Evolutionary conservation across 257 asterid species (phyloP).

Genomic region (Marsdenia floribunda): DNA sequence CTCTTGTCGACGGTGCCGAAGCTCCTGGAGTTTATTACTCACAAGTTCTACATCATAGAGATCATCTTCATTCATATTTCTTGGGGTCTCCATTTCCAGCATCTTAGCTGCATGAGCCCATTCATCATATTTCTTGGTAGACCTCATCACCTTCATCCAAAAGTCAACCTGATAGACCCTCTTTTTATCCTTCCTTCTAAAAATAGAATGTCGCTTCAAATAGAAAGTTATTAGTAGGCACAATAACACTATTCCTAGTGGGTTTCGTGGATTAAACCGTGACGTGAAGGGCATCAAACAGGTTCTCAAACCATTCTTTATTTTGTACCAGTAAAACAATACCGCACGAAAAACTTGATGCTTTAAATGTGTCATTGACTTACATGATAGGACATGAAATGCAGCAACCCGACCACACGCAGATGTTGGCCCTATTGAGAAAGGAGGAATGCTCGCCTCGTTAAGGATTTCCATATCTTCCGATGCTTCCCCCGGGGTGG

Average conservation of each 20-base stretch:
- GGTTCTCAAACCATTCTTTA: constrained; percentile 29
- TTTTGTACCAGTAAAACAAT: constrained; percentile 32
- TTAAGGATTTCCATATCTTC: constrained; percentile 75
- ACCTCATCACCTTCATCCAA: constrained; percentile 93
- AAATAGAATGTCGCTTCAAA: constrained; percentile 69
- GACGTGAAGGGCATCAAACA: constrained; percentile 56
- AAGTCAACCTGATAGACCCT: constrained; percentile 85
- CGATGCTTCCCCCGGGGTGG: neutral
- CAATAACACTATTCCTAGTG: constrained; percentile 81
- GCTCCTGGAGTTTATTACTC: constrained; percentile 76
- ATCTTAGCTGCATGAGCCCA: constrained; percentile 98
- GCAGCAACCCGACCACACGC: constrained; percentile 79
- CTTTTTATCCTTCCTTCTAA: constrained; percentile 65
- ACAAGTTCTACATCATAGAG: constrained; percentile 90
- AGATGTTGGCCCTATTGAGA: constrained; percentile 82
- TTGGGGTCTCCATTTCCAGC: constrained; percentile 72
- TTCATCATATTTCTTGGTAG: constrained; percentile 89
- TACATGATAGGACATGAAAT: constrained; percentile 76
- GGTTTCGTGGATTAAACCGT: constrained; percentile 90
- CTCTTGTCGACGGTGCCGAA: constrained; percentile 76
- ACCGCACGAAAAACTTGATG: constrained; percentile 34
- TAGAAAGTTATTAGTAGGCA: constrained; percentile 69
- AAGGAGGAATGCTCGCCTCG: constrained; percentile 83
- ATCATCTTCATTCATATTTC: constrained; percentile 58
- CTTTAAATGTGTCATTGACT: constrained; percentile 67